Evolutionary conservation across 331 rosid genomes (phyloP), one percentile per base, ranked within the genome.

Genomic region (Ulmus americana): DNA sequence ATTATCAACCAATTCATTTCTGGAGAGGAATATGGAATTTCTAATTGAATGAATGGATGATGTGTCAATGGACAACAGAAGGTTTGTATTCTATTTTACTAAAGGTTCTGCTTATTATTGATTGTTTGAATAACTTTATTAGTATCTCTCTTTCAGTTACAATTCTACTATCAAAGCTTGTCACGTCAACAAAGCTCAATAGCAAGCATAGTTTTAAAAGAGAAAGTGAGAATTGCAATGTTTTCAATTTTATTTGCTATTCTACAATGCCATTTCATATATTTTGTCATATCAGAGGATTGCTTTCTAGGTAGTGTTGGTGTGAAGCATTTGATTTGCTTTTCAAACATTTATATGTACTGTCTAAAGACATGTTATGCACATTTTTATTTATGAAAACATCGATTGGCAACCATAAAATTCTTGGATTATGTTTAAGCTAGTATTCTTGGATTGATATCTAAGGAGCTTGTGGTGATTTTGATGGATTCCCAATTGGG

Each of bases 201-300:
- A 92, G 80, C 97, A 87, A 79, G 95, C 95, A 60, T 92, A 97
- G 98, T 86, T 92, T 74, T 96, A 92, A 66, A 92, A 92, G 79
- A 89, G 98, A 83, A 92, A 95, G 97, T 92, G 70, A 56, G 5
- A 58, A 43, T 10, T 8, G 38, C 35, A 38, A 10, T 45, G 42
- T 18, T 12, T 22, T 1, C 3, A 22, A 22, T 22, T 47, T 14
- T 10, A 6, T 45, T 35, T 63, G 44, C 7, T 22, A 20, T 40
- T 48, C 20, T 39, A 9, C 4, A 2, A 10, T 14, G 35, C 35
- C 35, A 1, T n/a, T 50, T 51, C 5, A 0, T 55, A 13, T 10
- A 55, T 46, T 63, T 45, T 43, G 13, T 18, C 3, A 39, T 61
- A 22, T 22, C 35, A 1, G 1, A 39, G 42, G 59, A 46, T 64